Base-by-base conservation (phyloP, 192 early-diverging fungal genomes). In the Coemansia sp. region DNA sequence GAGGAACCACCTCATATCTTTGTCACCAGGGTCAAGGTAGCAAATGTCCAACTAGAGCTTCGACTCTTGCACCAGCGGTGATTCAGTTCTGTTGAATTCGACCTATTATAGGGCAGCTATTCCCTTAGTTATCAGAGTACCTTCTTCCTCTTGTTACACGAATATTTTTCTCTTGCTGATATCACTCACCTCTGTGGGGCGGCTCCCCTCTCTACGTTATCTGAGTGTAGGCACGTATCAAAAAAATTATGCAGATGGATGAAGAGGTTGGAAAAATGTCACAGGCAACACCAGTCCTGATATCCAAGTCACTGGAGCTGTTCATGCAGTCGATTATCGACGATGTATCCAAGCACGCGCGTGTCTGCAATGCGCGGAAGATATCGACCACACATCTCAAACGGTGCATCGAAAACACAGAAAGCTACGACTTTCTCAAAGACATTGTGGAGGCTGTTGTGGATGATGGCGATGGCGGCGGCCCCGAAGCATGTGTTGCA, bases 191-290 rank as follows among this genome's bases (percentile, higher is more conserved):
- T n/a, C n/a, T n/a, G n/a, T n/a, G n/a, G n/a, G n/a, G n/a, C n/a
- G n/a, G n/a, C n/a, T n/a, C n/a, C n/a, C n/a, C n/a, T n/a, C n/a
- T 34, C 8, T 34, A 8, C 3, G 46, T 49, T 25, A 0, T 25
- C 7, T 49, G 46, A 7, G 16, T 45, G 48, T 81, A 98, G 95
- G 96, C 95, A 20, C 90, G 97, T 39, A 99, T 99, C 84, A 99
- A 99, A 74, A 96, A 97, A 87, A 99, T 99, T 63, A 99, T 99
- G 97, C 93, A 97, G 71, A 87, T 92, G 80, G 97, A 99, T 77
- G 97, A 99, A 53, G 97, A 99, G 70, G 95, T 99, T 2, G 97
- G 97, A 49, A 99, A 99, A 77, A 94, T 99, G 71, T 93, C 95
- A 1, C 93, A 95, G 67, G 95, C 93, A 23, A 99, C 97, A 10